These are phyloP conservation scores for Populus deltoides DNA, from an alignment of 345 rosid species.

Conservation along the genomic window DNA sequence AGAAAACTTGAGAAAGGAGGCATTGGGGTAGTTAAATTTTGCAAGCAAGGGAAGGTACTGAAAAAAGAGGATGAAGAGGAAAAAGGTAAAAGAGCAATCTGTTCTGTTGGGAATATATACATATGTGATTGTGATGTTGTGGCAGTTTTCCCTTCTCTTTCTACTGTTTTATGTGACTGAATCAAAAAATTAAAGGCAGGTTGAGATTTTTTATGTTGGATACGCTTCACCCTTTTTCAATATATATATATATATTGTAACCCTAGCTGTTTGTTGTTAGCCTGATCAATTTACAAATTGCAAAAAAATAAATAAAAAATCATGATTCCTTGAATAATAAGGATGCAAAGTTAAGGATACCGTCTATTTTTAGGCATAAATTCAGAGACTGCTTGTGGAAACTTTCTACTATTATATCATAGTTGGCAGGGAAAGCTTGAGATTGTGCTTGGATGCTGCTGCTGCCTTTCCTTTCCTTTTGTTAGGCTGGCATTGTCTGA, in stretches of 20 bases:
- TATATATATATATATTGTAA: background rate
- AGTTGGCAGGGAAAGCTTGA: background rate
- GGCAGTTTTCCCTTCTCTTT: slow-evolving; percentile 26
- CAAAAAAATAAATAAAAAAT: background rate
- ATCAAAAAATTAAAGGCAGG: slow-evolving; percentile 41
- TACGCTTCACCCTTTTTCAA: slow-evolving; percentile 11
- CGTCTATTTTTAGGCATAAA: background rate
- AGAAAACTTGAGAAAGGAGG: slow-evolving; percentile 98
- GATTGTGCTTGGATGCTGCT: background rate
- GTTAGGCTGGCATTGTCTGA: background rate
- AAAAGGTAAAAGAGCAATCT: slow-evolving; percentile 28
- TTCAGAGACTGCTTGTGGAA: background rate
- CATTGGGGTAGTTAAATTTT: slow-evolving; percentile 57
- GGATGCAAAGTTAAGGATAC: background rate
- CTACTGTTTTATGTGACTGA: slow-evolving; percentile 44
- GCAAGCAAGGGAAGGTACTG: slow-evolving; percentile 77
- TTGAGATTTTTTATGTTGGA: slow-evolving; percentile 8
- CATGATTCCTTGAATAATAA: background rate
- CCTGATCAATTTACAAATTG: background rate
- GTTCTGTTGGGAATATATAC: slow-evolving; percentile 28
- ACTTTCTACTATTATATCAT: background rate
- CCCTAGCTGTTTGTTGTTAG: background rate
- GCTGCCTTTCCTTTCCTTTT: background rate
- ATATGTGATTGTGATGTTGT: slow-evolving; percentile 9
- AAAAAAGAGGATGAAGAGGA: slow-evolving; percentile 32